These are phyloP conservation scores for Cyphellophora europaea DNA, from an alignment of 2,329 filamentous ascomycete genomes.

Conservation along the genomic window DNA sequence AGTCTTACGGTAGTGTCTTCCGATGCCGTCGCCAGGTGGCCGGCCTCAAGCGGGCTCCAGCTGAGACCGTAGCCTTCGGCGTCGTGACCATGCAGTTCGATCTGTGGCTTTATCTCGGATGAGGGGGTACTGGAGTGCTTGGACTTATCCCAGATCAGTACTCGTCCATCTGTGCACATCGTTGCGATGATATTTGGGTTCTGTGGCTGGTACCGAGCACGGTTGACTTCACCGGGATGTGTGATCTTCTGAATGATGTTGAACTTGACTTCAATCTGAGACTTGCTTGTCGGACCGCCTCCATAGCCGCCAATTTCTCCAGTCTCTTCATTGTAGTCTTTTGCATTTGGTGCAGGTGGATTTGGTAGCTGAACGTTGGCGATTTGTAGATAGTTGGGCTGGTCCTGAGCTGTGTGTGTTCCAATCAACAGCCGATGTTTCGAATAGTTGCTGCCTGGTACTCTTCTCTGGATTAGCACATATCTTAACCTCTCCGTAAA, in stretches of 20 bases:
- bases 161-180: slow-evolving; percentile 74
- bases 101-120: slow-evolving; percentile 67
- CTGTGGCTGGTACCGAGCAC: slow-evolving; percentile 93
- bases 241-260: slow-evolving; percentile 92
- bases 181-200: slow-evolving; percentile 96
- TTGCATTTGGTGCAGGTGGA: slow-evolving; percentile 57
- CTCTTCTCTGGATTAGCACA: too few species aligned
- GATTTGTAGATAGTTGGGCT: slow-evolving; percentile 87
- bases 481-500: too few species aligned
- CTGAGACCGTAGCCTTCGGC: slow-evolving; percentile 85
- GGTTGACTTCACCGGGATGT: slow-evolving; percentile 95
- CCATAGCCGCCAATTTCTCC: slow-evolving; percentile 92
- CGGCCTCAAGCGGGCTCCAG: slow-evolving; percentile 80
- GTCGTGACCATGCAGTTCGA: slow-evolving; percentile 75
- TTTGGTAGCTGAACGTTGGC: slow-evolving; percentile 91
- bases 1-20: slow-evolving; percentile 86
- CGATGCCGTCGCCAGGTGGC: slow-evolving; percentile 78
- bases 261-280: slow-evolving; percentile 67
- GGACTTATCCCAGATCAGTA: slow-evolving; percentile 90
- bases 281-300: slow-evolving; percentile 58
- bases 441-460: slow-evolving; percentile 76
- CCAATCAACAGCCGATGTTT: slow-evolving; percentile 85
- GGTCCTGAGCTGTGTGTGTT: slow-evolving; percentile 82
- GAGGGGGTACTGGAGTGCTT: slow-evolving; percentile 77
- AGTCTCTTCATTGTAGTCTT: slow-evolving; percentile 82